A percentile compares a stretch with the other conserved stretches of the same genome.
Evolutionary conservation across 2,329 filamentous ascomycete species (phyloP).

Genomic region (Nakataea oryzae): DNA sequence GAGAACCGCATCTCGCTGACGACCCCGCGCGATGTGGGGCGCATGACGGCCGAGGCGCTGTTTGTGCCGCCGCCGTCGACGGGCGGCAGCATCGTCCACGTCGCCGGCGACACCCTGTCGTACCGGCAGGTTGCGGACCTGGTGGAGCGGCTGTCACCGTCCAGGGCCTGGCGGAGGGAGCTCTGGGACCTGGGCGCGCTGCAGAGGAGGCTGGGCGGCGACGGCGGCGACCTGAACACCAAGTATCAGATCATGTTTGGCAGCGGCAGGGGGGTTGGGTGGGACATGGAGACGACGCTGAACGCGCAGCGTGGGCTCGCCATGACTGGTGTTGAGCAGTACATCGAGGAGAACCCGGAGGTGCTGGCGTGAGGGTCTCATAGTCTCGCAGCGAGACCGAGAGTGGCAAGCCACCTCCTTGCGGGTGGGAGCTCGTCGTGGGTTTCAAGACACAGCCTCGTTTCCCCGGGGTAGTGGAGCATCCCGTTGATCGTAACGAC

Average conservation of each 20-base stretch:
- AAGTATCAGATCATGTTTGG: conserved; percentile 56
- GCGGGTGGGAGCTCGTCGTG: no score
- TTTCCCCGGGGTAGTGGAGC: no score
- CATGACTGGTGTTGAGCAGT: conserved; percentile 23
- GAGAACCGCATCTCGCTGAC: conserved; percentile 53
- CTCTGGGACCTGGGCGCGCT: conserved; percentile 36
- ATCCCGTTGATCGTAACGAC: no score
- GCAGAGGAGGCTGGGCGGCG: conserved; percentile 29
- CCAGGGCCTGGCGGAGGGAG: conserved; percentile 31
- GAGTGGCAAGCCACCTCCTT: no score
- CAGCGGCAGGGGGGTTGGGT: conserved; percentile 45
- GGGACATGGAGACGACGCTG: conserved; percentile 41
- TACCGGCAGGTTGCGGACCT: conserved; percentile 44
- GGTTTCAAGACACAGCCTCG: no score
- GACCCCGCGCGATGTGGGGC: conserved; percentile 52
- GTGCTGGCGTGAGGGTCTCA: not conserved
- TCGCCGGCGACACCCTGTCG: conserved; percentile 51
- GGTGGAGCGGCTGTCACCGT: conserved; percentile 31
- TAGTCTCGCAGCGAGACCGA: no score
- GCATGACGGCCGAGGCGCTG: conserved; percentile 44
- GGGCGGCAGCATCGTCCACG: conserved; percentile 43
- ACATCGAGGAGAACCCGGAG: not conserved
- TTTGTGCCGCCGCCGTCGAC: conserved; percentile 15
- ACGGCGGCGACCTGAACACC: conserved; percentile 36
- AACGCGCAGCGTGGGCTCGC: conserved; percentile 38